These are phyloP conservation scores for Globisporangium lucens DNA, from an alignment of 352 stramenopile genomes.

Conservation along the genomic window DNA sequence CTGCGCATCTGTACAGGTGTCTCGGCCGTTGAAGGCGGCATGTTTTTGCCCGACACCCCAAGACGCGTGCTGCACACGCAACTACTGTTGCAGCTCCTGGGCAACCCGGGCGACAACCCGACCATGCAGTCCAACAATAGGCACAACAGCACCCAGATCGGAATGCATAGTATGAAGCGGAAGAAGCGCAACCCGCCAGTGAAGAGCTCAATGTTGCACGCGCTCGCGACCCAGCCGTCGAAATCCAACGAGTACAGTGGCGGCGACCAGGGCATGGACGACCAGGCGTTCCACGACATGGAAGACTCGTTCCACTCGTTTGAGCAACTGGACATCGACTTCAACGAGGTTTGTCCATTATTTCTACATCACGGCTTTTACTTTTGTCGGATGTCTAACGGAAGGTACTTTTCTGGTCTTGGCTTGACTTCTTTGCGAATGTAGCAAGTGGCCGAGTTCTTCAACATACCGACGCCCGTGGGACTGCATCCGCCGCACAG, in stretches of 20 bases:
- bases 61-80: constrained; percentile 76
- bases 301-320: constrained; percentile 72
- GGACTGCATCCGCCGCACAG: constrained; percentile 64
- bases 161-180: constrained; percentile 39
- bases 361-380: not conserved
- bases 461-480: constrained; percentile 66
- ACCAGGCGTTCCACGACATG: constrained; percentile 47
- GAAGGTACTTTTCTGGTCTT: not conserved
- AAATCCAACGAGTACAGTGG: constrained; percentile 21
- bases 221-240: constrained; percentile 32
- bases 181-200: constrained; percentile 46
- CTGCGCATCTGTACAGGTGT: constrained; percentile 70
- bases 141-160: constrained; percentile 12
- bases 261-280: constrained; percentile 17
- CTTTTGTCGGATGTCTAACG: not conserved
- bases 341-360: constrained; percentile 55
- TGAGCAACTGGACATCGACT: constrained; percentile 84
- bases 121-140: not conserved
- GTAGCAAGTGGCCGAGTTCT: constrained; percentile 82
- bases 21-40: constrained; percentile 39
- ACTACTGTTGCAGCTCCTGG: constrained; percentile 73
- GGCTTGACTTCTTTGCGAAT: not conserved
- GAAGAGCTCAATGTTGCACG: constrained; percentile 23
- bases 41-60: constrained; percentile 78
- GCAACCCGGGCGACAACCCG: constrained; percentile 40